phyloP scores from a whole-genome alignment of 495 filamentous ascomycete genomes.

The Podospora pseudocomata region DNA sequence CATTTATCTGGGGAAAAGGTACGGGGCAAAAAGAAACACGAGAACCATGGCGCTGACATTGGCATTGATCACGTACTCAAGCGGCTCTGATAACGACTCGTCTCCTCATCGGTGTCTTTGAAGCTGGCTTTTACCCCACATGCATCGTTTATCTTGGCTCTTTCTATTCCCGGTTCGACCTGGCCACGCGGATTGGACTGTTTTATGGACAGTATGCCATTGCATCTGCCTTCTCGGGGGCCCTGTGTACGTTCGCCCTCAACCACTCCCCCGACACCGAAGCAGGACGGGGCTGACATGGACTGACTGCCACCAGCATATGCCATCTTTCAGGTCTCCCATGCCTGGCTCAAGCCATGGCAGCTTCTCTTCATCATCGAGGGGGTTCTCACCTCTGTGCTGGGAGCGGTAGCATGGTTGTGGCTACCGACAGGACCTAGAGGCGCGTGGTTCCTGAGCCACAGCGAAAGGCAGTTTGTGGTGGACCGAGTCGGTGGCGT shows the following conservation, averaged over 20 bases:
- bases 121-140: slow-evolving; percentile 58
- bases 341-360: slow-evolving; percentile 47
- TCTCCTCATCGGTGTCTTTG: slow-evolving; percentile 54
- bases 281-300: not conserved
- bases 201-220: slow-evolving; percentile 59
- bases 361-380: slow-evolving; percentile 55
- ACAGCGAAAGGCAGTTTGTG: slow-evolving; percentile 27
- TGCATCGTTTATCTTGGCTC: slow-evolving; percentile 57
- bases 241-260: not conserved
- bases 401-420: slow-evolving; percentile 58
- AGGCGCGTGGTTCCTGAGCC: slow-evolving; percentile 29
- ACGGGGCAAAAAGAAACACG: not conserved
- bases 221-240: slow-evolving; percentile 52
- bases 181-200: slow-evolving; percentile 54
- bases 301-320: slow-evolving; percentile 48
- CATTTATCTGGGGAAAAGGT: slow-evolving; percentile 39
- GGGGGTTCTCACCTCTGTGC: slow-evolving; percentile 42
- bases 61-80: not conserved
- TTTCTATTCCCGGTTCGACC: slow-evolving; percentile 58
- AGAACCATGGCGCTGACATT: slow-evolving; percentile 1
- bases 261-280: not conserved
- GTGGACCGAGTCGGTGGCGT: slow-evolving; percentile 35
- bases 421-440: slow-evolving; percentile 49
- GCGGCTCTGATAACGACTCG: slow-evolving; percentile 31
- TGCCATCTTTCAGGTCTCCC: slow-evolving; percentile 51